Base-by-base conservation (phyloP, 306 rosid species). In the Dalbergia oliveri region DNA sequence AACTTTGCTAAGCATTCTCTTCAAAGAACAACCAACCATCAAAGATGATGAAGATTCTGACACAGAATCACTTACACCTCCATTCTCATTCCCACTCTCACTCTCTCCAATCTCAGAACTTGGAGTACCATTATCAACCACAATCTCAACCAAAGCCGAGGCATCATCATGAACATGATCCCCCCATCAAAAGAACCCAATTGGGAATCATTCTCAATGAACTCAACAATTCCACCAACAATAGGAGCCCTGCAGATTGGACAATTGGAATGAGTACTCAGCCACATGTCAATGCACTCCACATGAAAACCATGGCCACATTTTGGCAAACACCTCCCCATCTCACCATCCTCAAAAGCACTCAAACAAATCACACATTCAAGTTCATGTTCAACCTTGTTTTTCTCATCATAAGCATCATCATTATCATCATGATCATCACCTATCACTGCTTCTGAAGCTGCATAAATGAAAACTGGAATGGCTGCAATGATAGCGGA, bases 271-370 rank as follows among this genome's bases (percentile, higher is more conserved):
- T 96, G 98, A 0, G 98, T 91, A 64, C 45, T 73, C 79, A 96
- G 49, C 99, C 99, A 96, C 99, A 91, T 90, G 56, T 96, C 99
- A 58, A 96, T 87, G 63, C 98, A 96, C 33, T 90, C 91, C 4
- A 88, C 79, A 57, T 96, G 99, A 45, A 96, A 96, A 58, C 85
- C 89, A 70, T 96, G 99, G 9, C 87, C 89, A 68, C 99, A 96
- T 34, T 87, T 89, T 8, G 93, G 91, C 51, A 96, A 86, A 8
- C 77, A 82, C 81, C 91, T 84, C 0, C 98, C 98, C 35, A 84
- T 84, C 10, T 96, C 97, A 13, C 90, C 87, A n/a, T 87, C 85
- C 56, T 84, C 90, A 50, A 93, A 93, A 1, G 78, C 83, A 56
- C 89, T 88, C 81, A 96, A 84, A 51, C 99, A 96, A 79, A 96